Percentiles rank a stretch among this genome's conserved stretches.
Conservation (phyloP, 257 asterid species). For the Primulina eburnea region DNA sequence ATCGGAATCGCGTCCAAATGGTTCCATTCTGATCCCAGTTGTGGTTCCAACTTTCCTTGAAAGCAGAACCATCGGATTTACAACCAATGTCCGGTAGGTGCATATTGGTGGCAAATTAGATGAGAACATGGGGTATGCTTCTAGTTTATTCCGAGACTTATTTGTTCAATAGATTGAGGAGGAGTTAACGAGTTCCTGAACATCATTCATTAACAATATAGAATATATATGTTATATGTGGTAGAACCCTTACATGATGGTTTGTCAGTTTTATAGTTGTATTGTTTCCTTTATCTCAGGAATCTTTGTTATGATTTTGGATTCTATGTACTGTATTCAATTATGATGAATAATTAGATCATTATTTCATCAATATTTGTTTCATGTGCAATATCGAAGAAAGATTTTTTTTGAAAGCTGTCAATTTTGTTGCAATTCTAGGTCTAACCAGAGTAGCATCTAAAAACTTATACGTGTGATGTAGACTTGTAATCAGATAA, state of each 20-base stretch:
- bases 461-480: neutral
- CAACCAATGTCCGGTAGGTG: neutral
- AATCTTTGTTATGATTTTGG: neutral
- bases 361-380: neutral
- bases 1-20: neutral
- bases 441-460: neutral
- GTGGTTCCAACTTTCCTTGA: neutral
- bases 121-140: neutral
- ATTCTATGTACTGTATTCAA: neutral
- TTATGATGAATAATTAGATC: neutral
- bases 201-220: neutral
- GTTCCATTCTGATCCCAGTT: neutral
- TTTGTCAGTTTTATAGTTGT: too few species aligned
- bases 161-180: neutral
- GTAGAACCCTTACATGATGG: neutral
- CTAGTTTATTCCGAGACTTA: neutral
- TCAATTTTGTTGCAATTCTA: neutral
- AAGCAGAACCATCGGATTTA: neutral
- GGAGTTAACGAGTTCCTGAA: neutral
- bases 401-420: too few species aligned
- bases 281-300: too few species aligned
- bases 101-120: neutral
- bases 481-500: neutral
- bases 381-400: neutral
- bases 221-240: neutral